Percentiles rank a stretch among this genome's conserved stretches.
These are phyloP conservation scores for Hordeum vulgare DNA, from an alignment of 176 grass and related monocot genomes.

Conservation along the genomic window MorexV3_pseudomolecules_assembly NC_058523.1:299542215-299542714, in stretches of 20 bases:
- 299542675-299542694: no score
- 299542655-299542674: no score
- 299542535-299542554: constrained; percentile 95
- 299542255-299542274: constrained; percentile 81
- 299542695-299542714: no score
- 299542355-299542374: constrained; percentile 47
- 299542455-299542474: constrained; percentile 34
- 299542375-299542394: constrained; percentile 90
- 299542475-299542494: constrained; percentile 37
- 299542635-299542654: no score
- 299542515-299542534: constrained; percentile 90
- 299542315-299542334: not conserved
- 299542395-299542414: constrained; percentile 49
- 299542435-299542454: constrained; percentile 43
- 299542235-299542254: constrained; percentile 84
- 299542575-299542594: constrained; percentile 12
- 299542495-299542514: constrained; percentile 85
- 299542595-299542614: not conserved
- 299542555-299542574: constrained; percentile 51
- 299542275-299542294: constrained; percentile 94
- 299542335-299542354: not conserved
- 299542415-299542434: constrained; percentile 28
- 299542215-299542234: constrained; percentile 73
- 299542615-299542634: no score
- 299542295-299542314: constrained; percentile 21